phyloP scores from a whole-genome alignment of 1,139 yeast genomes.

The Yamadazyma oceani region DNA sequence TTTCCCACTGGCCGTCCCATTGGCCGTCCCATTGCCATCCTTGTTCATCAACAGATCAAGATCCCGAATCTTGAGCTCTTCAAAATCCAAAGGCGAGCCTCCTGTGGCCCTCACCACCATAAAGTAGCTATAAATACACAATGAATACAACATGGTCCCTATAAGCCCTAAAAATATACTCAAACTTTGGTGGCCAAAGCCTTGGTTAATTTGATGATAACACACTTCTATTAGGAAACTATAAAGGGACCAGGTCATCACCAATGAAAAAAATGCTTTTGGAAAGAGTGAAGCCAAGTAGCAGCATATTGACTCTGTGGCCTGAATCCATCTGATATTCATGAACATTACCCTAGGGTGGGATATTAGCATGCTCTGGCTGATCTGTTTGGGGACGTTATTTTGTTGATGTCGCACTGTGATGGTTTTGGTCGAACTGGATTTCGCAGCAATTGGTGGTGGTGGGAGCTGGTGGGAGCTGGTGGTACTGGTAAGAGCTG shows the following conservation, averaged over 20 bases:
- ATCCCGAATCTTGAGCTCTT: conserved; percentile 21
- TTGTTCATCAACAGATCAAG: conserved; percentile 11
- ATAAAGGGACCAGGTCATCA: conserved; percentile 61
- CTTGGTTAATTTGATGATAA: conserved; percentile 17
- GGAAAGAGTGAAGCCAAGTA: conserved; percentile 57
- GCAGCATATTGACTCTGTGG: conserved; percentile 40
- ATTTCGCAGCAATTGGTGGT: too few species aligned
- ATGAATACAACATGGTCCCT: conserved; percentile 21
- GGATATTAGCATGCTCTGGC: conserved; percentile 20
- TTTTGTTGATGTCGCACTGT: neutral
- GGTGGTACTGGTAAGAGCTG: too few species aligned
- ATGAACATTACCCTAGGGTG: conserved; percentile 23
- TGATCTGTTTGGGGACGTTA: too few species aligned
- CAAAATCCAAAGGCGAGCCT: conserved; percentile 56
- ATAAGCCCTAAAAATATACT: conserved; percentile 17
- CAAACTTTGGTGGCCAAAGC: conserved; percentile 11
- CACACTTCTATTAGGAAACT: conserved; percentile 29
- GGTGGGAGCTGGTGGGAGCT: too few species aligned
- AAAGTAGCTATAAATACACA: conserved; percentile 47
- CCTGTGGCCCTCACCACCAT: conserved; percentile 60
- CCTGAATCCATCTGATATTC: conserved; percentile 16
- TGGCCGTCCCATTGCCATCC: neutral
- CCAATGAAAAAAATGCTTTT: conserved; percentile 49
- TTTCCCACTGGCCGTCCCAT: too few species aligned
- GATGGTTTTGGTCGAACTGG: too few species aligned